Evolutionary conservation across 495 filamentous ascomycete genomes (phyloP), one percentile per base, ranked within the genome.

Genomic region (Penicillium canariense): DNA sequence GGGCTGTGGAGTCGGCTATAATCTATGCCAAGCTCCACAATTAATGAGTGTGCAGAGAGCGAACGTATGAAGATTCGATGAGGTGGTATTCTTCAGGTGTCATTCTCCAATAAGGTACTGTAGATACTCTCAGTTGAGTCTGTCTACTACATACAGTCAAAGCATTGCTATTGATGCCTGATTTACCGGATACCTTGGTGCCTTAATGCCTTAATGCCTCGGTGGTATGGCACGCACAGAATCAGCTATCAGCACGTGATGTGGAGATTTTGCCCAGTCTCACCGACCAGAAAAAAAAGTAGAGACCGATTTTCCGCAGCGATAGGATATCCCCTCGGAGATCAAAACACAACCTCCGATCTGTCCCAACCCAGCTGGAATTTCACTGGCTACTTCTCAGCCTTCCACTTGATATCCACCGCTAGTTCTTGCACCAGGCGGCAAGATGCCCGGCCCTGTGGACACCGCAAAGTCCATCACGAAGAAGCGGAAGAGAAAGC

Each of bases 401-500:
- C 31, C n/a, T 25, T 27, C 14, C 32, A 40, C 31, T 26, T 46
- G 42, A 58, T 28, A 31, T 22, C 4, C 32, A 51, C 50, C 36
- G 20, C 4, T 34, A 34, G 1, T 15, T 32, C 45, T 31, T 30
- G 49, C 47, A 47, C 35, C 20, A 47, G 59, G 22, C 38, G 38
- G 38, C 60, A 69, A 62, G 45, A 69, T 71, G 70, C 64, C 69
- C 49, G 63, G 62, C 54, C 58, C 68, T 6, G 72, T 80, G 67
- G 72, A 77, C 59, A 69, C 68, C 36, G 62, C 77, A 63, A 87
- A 90, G 70, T 58, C 76, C 47, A 77, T 80, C 59, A 67, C 76
- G 3, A 88, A 86, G 68, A 90, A 89, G 74, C 81, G 86, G 52
- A 89, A 89, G 76, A 75, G 80, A 68, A 82, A 77, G 71, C 78